Conservation (phyloP, 2,329 filamentous ascomycete species). For the Diaporthe australafricana region DNA sequence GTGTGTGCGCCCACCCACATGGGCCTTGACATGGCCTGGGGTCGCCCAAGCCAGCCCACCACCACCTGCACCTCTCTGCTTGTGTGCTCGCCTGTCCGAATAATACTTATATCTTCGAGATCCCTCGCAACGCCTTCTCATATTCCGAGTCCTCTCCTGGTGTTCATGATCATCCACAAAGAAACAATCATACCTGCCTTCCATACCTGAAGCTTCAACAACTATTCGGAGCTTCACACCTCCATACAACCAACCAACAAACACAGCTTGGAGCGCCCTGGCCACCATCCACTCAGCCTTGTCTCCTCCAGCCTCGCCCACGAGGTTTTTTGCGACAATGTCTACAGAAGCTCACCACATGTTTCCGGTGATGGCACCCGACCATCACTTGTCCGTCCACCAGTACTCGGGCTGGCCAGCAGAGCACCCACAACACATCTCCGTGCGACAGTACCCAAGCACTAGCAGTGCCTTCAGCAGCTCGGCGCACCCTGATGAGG, state of each 20-base stretch:
- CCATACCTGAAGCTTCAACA: neutral
- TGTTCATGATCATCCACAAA: constrained; percentile 2
- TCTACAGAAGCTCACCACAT: constrained; percentile 37
- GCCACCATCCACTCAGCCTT: constrained; percentile 21
- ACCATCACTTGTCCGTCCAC: constrained; percentile 34
- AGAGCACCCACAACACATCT: constrained; percentile 36
- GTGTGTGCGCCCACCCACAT: constrained; percentile 23
- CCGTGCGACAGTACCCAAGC: constrained; percentile 47
- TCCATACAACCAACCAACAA: neutral
- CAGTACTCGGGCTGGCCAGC: constrained; percentile 37
- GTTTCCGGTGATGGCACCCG: constrained; percentile 36
- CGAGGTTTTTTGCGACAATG: constrained; percentile 27
- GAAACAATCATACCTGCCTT: constrained; percentile 12
- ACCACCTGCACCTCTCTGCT: constrained; percentile 1
- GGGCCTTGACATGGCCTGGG: constrained; percentile 17
- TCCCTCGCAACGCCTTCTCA: constrained; percentile 26
- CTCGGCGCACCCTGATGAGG: constrained; percentile 94
- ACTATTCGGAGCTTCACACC: neutral
- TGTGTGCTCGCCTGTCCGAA: constrained; percentile 11
- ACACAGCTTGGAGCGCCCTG: neutral
- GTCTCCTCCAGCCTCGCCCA: constrained; percentile 18
- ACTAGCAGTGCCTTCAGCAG: constrained; percentile 96
- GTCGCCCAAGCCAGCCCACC: constrained; percentile 5
- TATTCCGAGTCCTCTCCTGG: constrained; percentile 11
- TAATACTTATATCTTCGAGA: constrained; percentile 30